Evolutionary conservation across 768 basidiomycete species (phyloP), one percentile per base, ranked within the genome.

Genomic region (Boletus fagicola): DNA sequence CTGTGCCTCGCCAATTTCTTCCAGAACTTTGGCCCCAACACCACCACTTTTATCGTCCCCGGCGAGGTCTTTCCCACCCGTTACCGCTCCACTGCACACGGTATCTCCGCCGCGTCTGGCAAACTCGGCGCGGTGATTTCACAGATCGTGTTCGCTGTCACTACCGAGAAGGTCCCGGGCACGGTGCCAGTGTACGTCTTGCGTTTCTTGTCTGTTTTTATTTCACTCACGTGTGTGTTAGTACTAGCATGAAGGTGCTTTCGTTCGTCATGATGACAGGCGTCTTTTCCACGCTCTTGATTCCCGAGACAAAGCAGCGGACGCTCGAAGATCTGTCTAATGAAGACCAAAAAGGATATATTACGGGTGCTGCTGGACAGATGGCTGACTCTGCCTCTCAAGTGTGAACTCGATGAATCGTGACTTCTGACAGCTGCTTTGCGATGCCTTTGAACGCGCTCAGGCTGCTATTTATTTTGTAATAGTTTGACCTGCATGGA

Each of bases 21-120:
- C 85, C 86, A 88, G 75, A 92, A 92, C 73, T 92, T 90, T 60
- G 90, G 87, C 0, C 87, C 86, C 13, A 89, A 90, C 62, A 80
- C 80, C 1, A 91, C 88, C 1, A 90, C 89, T 0, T 92, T 92
- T 72, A 64, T 91, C 54, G 76, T 92, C 13, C 89, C 91, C 0
- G 88, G 87, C 49, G 91, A 92, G 68, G 80, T 77, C 31, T 92
- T 91, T 82, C 91, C 91, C 1, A 93, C 91, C 2, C 87, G 90
- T 48, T 91, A 92, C 71, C 84, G 91, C 51, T 88, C 87, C 5
- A 90, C 89, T 4, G 85, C 80, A 7, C 87, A 91, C 65, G 91
- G 91, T 70, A 90, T 92, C 63, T 84, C 85, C 15, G 91, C 91
- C 2, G 91, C 88, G 10, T 80, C 77, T 47, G 91, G 91, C 26